Evolutionary conservation across 371 early-diverging fungal genomes (phyloP).

Genomic region (Mucor sp.): DNA sequence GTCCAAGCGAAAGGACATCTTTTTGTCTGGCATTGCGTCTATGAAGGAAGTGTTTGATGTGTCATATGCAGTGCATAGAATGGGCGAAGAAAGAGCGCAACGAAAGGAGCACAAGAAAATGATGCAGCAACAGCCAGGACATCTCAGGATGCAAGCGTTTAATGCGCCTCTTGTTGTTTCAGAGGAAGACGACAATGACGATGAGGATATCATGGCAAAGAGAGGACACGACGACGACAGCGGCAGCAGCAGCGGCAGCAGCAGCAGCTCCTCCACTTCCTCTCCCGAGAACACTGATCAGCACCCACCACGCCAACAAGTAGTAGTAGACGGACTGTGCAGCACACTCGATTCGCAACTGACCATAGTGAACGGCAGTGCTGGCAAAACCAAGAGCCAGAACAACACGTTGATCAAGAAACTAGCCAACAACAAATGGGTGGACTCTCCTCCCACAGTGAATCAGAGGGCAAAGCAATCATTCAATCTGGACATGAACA

Average conservation of each 20-base stretch:
- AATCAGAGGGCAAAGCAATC: constrained; percentile 22
- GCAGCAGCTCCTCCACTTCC: not conserved
- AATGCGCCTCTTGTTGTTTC: constrained; percentile 3
- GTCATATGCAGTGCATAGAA: constrained; percentile 59
- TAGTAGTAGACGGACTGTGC: not conserved
- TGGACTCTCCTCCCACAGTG: constrained; percentile 1
- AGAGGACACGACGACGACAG: not conserved
- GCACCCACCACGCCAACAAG: not conserved
- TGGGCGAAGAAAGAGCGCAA: constrained; percentile 57
- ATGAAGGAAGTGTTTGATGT: constrained; percentile 66
- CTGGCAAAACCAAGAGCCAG: not conserved
- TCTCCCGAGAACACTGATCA: not conserved
- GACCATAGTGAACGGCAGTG: not conserved
- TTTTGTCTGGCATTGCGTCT: constrained; percentile 51
- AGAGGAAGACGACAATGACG: constrained; percentile 4
- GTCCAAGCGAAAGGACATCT: constrained; percentile 24
- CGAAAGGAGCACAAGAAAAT: constrained; percentile 19
- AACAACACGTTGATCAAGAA: not conserved
- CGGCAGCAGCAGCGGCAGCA: not conserved
- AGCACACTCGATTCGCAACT: not conserved
- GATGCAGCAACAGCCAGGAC: not conserved
- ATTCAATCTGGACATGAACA: constrained; percentile 51
- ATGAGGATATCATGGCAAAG: constrained; percentile 7
- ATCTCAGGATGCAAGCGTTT: constrained; percentile 7
- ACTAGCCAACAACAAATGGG: not conserved